These are phyloP conservation scores for Debaryomyces fabryi DNA, from an alignment of 1,139 yeast species.

Conservation along the genomic window DNA sequence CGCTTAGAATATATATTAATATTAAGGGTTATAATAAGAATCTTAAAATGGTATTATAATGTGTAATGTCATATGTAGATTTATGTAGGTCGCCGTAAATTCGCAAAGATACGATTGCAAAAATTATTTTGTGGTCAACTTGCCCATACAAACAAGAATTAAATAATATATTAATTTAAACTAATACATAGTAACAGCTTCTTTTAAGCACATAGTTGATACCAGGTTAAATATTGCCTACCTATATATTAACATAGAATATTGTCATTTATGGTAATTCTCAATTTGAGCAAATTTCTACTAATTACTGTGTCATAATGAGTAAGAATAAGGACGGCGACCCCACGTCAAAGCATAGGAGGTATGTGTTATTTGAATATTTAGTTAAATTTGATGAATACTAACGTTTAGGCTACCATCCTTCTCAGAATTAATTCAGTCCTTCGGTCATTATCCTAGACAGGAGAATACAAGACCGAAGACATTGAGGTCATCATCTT, in stretches of 20 bases:
- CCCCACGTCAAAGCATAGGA: slow-evolving; percentile 7
- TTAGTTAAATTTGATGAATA: neutral
- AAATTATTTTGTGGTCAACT: slow-evolving; percentile 6
- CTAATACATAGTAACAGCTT: neutral
- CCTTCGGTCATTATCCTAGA: slow-evolving; percentile 1
- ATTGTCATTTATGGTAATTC: neutral
- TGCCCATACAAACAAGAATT: neutral
- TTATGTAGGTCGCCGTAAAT: slow-evolving; percentile 17
- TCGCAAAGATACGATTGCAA: slow-evolving; percentile 7
- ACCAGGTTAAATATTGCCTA: too few species aligned
- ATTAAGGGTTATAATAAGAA: neutral
- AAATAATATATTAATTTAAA: neutral
- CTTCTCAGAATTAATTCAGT: slow-evolving; percentile 12
- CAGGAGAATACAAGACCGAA: neutral
- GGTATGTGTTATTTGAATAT: slow-evolving; percentile 6
- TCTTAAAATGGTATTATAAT: neutral
- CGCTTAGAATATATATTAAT: neutral
- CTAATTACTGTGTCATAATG: neutral
- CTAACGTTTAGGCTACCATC: slow-evolving; percentile 13
- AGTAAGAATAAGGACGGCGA: slow-evolving; percentile 7
- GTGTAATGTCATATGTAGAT: slow-evolving; percentile 3
- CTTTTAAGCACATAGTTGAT: neutral
- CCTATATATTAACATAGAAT: neutral
- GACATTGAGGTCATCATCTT: slow-evolving; percentile 4
- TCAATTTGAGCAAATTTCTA: neutral